Evolutionary conservation across 1,284 basidiomycete species (phyloP).

Genomic region (Ceratorhiza oryzae-sativae): DNA sequence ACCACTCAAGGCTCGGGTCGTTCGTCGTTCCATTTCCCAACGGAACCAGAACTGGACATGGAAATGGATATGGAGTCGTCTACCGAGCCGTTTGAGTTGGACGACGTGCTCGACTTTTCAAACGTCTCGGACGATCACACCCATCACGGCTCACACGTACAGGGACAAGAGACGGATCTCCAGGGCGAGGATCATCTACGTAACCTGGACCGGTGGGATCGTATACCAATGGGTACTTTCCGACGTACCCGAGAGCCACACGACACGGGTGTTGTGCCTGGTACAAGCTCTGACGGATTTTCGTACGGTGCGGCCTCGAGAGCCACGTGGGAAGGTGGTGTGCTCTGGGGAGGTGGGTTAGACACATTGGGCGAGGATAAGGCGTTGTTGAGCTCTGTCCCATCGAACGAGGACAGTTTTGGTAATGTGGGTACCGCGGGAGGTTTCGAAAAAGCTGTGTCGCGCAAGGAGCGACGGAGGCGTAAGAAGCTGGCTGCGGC

Average conservation of each 20-base stretch:
- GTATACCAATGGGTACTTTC: constrained; percentile 43
- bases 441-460: constrained; percentile 32
- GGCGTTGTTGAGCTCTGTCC: constrained; percentile 14
- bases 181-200: constrained; percentile 16
- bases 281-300: constrained; percentile 39
- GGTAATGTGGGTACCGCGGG: constrained; percentile 2
- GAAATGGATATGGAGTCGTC: constrained; percentile 34
- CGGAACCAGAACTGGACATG: constrained; percentile 22
- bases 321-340: constrained; percentile 9
- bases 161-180: constrained; percentile 3
- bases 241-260: constrained; percentile 38
- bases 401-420: constrained; percentile 16
- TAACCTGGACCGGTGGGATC: constrained; percentile 42
- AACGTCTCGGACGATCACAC: constrained; percentile 32
- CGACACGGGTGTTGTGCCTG: constrained; percentile 9
- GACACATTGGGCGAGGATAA: constrained; percentile 15
- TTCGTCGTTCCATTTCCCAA: constrained; percentile 27
- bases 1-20: constrained; percentile 11
- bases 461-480: constrained; percentile 32
- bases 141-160: constrained; percentile 6
- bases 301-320: constrained; percentile 40
- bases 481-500: constrained; percentile 31
- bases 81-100: constrained; percentile 29
- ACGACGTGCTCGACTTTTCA: constrained; percentile 32
- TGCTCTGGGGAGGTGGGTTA: constrained; percentile 31